Base-by-base conservation (phyloP, 75 land plant genomes). In the Cunninghamia lanceolata region DNA sequence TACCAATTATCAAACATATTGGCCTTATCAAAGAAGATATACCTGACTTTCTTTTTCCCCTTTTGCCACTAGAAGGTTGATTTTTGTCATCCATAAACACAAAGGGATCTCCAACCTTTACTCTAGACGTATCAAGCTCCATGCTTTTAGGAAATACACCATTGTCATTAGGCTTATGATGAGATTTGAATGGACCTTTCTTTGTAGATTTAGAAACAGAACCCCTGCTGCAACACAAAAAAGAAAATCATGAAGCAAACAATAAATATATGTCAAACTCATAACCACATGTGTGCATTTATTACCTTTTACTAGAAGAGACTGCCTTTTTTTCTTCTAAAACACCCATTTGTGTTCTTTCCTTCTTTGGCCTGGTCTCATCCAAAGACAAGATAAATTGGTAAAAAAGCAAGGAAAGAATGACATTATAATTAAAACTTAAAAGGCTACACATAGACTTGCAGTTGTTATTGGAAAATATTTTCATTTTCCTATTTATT, bases 11-110 rank as follows among this genome's bases (percentile, higher is more conserved):
- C 46, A 43, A 79, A 43, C 45, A 42, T 42, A 79, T 43, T 6
- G 28, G 30, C 28, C 5, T 80, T 45, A 43, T 28, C 13, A 3
- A 9, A 80, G 30, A 9, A 80, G 50, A n/a, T 25, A 43, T 80
- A 80, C 82, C 82, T 80, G 30, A 43, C n/a, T 25, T 42, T 45
- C 46, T n/a, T 80, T 80, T 80, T 46, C 82, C 4, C 82, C 47
- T 45, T 43, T 80, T 80, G 30, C 82, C 82, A 80, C 32, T 15
- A 10, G 47, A 16, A 9, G 9, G 14, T 25, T 28, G 47, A 42
- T 43, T 15, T 80, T 45, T 80, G 3, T 25, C 50, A 80, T 45
- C 50, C 43, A 80, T 45, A 43, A 45, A 80, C 47, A 80, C 32
- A 80, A 45, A 45, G 13, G 82, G 30, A 11, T 80, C 50, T 28